phyloP scores from a whole-genome alignment of 345 rosid genomes.

The Citrus sinensis region DNA sequence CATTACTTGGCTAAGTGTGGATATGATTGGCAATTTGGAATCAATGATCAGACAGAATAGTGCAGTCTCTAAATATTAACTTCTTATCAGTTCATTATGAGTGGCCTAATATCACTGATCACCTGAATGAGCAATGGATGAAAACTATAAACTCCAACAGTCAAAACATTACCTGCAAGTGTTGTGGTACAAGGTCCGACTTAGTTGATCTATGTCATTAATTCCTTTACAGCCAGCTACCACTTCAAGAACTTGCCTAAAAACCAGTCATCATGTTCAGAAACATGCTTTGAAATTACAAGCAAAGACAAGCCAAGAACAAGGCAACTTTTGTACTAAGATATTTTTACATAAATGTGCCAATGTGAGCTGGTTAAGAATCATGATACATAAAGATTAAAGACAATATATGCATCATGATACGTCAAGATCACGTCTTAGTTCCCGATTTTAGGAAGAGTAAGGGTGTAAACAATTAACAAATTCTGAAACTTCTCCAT shows the following conservation, averaged over 20 bases:
- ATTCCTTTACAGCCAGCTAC: conserved; percentile 88
- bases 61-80: neutral
- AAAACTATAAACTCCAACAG: neutral
- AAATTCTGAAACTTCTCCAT: neutral
- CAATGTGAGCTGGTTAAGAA: neutral
- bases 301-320: neutral
- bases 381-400: neutral
- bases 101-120: neutral
- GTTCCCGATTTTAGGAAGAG: neutral
- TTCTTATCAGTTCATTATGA: neutral
- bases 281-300: neutral
- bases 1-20: neutral
- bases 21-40: neutral
- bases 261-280: conserved; percentile 10
- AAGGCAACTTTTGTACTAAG: neutral
- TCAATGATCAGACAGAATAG: neutral
- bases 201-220: conserved; percentile 50
- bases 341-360: neutral
- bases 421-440: neutral
- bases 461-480: neutral
- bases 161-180: conserved; percentile 67
- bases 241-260: conserved; percentile 94
- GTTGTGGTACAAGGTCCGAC: conserved; percentile 76
- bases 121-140: neutral
- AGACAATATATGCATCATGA: neutral